Evolutionary conservation across 805 yeast species (phyloP).

Genomic region (Barnettozyma pratensis): DNA sequence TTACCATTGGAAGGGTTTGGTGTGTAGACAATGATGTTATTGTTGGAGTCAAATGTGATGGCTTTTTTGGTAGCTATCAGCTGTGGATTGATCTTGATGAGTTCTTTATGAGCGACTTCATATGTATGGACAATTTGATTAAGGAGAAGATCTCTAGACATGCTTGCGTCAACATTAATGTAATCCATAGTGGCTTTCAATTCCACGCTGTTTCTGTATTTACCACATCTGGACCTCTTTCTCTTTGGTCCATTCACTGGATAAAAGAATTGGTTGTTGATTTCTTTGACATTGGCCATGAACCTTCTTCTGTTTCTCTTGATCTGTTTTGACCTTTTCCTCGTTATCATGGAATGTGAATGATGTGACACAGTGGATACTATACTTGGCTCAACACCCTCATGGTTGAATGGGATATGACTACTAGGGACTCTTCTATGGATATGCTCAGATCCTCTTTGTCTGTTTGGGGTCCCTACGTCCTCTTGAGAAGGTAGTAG

Average conservation of each 20-base stretch:
- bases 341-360: constrained; percentile 6
- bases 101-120: constrained; percentile 7
- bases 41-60: constrained; percentile 23
- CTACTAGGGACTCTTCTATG: constrained; percentile 1
- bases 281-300: constrained; percentile 20
- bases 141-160: constrained; percentile 20
- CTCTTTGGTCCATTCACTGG: constrained; percentile 24
- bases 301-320: constrained; percentile 14
- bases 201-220: constrained; percentile 21
- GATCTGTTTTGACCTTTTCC: constrained; percentile 12
- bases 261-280: constrained; percentile 16
- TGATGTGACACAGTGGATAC: constrained; percentile 13
- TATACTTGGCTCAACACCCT: constrained; percentile 20
- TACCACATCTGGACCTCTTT: constrained; percentile 18
- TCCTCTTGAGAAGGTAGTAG: not conserved
- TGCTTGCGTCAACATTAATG: constrained; percentile 18
- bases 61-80: constrained; percentile 11
- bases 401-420: not conserved
- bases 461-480: not conserved
- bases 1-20: constrained; percentile 18
- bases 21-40: constrained; percentile 22
- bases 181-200: constrained; percentile 20
- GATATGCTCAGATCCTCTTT: not conserved
- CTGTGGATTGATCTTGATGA: constrained; percentile 13
- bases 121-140: constrained; percentile 15